These are phyloP conservation scores for Claviceps sp. DNA, from an alignment of 2,329 filamentous ascomycete species.

Conservation along the genomic window DNA sequence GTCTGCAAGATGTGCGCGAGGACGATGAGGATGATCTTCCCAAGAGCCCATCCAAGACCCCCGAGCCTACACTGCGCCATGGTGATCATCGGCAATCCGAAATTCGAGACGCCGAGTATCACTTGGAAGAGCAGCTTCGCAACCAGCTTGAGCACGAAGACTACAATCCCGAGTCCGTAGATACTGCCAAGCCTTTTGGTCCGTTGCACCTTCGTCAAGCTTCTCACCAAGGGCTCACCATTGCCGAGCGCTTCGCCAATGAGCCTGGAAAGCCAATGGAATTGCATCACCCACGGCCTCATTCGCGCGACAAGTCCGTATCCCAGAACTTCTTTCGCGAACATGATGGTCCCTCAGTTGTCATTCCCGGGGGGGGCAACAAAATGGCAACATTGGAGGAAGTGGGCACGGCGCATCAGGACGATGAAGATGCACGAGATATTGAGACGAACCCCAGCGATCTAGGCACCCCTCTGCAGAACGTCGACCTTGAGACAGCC, in stretches of 20 bases:
- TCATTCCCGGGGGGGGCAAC: slow-evolving; percentile 24
- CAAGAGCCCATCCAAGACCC: slow-evolving; percentile 41
- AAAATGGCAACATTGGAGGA: slow-evolving; percentile 28
- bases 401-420: slow-evolving; percentile 24
- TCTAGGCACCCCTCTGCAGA: slow-evolving; percentile 48
- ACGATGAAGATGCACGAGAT: slow-evolving; percentile 44
- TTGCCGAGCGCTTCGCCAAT: slow-evolving; percentile 37
- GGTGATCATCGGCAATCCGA: slow-evolving; percentile 70
- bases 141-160: slow-evolving; percentile 69
- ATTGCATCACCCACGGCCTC: slow-evolving; percentile 60
- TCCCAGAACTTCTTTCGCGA: slow-evolving; percentile 53
- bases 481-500: slow-evolving; percentile 31
- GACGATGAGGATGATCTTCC: slow-evolving; percentile 48
- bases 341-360: slow-evolving; percentile 32
- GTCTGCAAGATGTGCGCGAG: slow-evolving; percentile 61
- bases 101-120: slow-evolving; percentile 75
- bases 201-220: slow-evolving; percentile 27
- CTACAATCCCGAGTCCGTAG: slow-evolving; percentile 46
- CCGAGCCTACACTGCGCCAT: slow-evolving; percentile 33
- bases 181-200: slow-evolving; percentile 13
- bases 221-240: slow-evolving; percentile 37
- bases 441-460: slow-evolving; percentile 65
- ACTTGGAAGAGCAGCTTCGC: slow-evolving; percentile 66
- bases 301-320: slow-evolving; percentile 58
- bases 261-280: slow-evolving; percentile 41